phyloP scores from a whole-genome alignment of 768 basidiomycete species.

The Hericium coralloides region DNA sequence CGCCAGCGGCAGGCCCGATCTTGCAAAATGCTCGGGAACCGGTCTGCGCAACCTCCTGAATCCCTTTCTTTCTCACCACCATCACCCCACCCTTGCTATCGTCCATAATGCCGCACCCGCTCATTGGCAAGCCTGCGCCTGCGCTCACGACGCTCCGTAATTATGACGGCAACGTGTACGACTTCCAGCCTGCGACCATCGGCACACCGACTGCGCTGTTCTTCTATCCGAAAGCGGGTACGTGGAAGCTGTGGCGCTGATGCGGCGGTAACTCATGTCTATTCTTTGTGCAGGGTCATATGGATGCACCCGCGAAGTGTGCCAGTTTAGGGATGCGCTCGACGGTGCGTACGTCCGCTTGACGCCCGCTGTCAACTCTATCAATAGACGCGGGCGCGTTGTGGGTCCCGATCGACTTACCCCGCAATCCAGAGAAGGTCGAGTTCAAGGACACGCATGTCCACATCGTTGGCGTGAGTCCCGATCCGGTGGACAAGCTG shows the following conservation, averaged over 20 bases:
- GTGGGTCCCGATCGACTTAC: neutral
- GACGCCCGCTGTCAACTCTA: neutral
- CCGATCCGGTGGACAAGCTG: slow-evolving; percentile 65
- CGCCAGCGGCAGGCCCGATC: too few species aligned
- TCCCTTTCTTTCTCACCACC: too few species aligned
- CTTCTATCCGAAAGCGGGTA: slow-evolving; percentile 72
- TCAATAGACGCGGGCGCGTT: neutral
- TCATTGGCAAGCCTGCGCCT: slow-evolving; percentile 61
- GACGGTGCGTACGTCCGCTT: slow-evolving; percentile 33
- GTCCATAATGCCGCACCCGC: slow-evolving; percentile 15
- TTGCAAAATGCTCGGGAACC: too few species aligned
- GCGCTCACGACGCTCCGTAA: slow-evolving; percentile 49
- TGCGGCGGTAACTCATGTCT: neutral
- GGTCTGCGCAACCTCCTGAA: too few species aligned
- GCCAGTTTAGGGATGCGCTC: slow-evolving; percentile 74
- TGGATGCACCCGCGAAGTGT: slow-evolving; percentile 78
- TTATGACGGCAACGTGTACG: slow-evolving; percentile 51
- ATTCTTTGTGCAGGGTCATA: slow-evolving; percentile 39
- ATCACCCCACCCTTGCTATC: neutral
- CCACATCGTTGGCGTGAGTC: slow-evolving; percentile 64
- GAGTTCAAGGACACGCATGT: slow-evolving; percentile 57
- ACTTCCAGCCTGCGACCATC: slow-evolving; percentile 47
- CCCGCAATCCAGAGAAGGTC: slow-evolving; percentile 41
- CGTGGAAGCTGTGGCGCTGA: slow-evolving; percentile 11
- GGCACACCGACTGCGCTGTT: slow-evolving; percentile 62